Percentiles rank a stretch among this genome's conserved stretches.
These are phyloP conservation scores for Tuber microsphaerosporum DNA, from an alignment of 495 filamentous ascomycete species.

Conservation along the genomic window DNA sequence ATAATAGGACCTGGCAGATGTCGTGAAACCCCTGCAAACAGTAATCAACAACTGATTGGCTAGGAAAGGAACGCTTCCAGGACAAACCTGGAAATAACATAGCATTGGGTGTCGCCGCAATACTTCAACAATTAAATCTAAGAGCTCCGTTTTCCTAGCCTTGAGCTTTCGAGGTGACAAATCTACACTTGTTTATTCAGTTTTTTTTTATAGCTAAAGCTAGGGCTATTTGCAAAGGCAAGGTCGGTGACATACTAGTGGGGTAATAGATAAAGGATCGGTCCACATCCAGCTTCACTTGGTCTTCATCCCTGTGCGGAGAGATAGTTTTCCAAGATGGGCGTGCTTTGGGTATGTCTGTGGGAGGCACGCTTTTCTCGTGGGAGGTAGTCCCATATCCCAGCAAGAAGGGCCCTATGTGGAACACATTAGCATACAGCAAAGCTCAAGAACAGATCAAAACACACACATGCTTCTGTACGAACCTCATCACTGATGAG, in stretches of 20 bases:
- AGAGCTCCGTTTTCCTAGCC: constrained; percentile 44
- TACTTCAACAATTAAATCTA: constrained; percentile 41
- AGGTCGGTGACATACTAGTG: constrained; percentile 51
- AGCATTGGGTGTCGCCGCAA: constrained; percentile 70
- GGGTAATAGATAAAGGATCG: constrained; percentile 97
- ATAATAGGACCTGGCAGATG: constrained; percentile 90
- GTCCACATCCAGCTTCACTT: constrained; percentile 80
- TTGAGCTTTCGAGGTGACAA: constrained; percentile 48
- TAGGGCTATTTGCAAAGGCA: constrained; percentile 30
- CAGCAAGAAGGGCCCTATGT: constrained; percentile 37
- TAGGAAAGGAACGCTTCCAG: constrained; percentile 4
- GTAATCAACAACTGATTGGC: background rate
- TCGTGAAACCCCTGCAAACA: constrained; percentile 72
- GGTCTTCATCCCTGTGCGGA: constrained; percentile 38
- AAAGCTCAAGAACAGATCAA: constrained; percentile 10
- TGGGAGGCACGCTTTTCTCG: constrained; percentile 15
- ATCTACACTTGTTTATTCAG: constrained; percentile 42
- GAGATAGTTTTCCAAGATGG: constrained; percentile 40
- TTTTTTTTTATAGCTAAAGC: constrained; percentile 41
- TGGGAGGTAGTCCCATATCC: constrained; percentile 27
- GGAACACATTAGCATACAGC: constrained; percentile 20
- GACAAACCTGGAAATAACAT: constrained; percentile 71
- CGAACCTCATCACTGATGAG: constrained; percentile 75
- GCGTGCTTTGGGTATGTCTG: constrained; percentile 25
- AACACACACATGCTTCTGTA: constrained; percentile 70